Evolutionary conservation across 1,139 yeast species (phyloP).

Genomic region (Debaryomyces singareniensis): DNA sequence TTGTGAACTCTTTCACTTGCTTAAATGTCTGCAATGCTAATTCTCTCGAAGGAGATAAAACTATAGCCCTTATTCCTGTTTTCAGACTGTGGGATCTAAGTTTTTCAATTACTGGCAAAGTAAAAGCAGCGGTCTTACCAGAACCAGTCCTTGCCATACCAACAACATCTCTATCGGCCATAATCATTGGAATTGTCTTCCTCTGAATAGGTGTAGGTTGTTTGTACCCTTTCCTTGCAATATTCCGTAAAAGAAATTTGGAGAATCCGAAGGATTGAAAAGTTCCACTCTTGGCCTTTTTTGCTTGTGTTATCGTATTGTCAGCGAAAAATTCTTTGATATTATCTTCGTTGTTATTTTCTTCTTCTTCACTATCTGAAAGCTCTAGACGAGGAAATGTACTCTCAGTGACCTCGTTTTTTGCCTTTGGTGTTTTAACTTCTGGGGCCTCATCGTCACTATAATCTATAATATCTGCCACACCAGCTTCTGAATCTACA

Average conservation of each 20-base stretch:
- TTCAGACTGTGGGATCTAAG: conserved; percentile 77
- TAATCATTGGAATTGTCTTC: conserved; percentile 83
- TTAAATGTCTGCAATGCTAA: conserved; percentile 87
- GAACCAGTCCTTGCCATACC: conserved; percentile 99
- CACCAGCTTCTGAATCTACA: conserved; percentile 33
- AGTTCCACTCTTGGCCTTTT: conserved; percentile 72
- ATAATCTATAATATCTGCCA: conserved; percentile 53
- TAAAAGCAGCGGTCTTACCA: conserved; percentile 97
- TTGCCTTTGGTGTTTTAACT: conserved; percentile 15
- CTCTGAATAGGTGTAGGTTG: conserved; percentile 98
- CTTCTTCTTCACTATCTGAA: conserved; percentile 51
- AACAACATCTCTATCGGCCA: conserved; percentile 88
- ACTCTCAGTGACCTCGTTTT: conserved; percentile 13
- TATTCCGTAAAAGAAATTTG: conserved; percentile 60
- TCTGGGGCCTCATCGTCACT: conserved; percentile 41
- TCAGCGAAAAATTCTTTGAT: conserved; percentile 38
- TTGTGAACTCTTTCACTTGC: conserved; percentile 82
- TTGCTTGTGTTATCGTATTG: conserved; percentile 39
- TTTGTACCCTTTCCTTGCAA: conserved; percentile 78
- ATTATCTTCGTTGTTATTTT: conserved; percentile 23
- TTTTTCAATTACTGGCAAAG: conserved; percentile 86
- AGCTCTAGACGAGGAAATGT: conserved; percentile 62
- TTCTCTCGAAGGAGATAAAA: conserved; percentile 88
- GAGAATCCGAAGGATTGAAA: conserved; percentile 90
- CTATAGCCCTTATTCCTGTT: conserved; percentile 79